Evolutionary conservation across 164 flowering plant species (phyloP).

Genomic region (Chloranthus sessilifolius): DNA sequence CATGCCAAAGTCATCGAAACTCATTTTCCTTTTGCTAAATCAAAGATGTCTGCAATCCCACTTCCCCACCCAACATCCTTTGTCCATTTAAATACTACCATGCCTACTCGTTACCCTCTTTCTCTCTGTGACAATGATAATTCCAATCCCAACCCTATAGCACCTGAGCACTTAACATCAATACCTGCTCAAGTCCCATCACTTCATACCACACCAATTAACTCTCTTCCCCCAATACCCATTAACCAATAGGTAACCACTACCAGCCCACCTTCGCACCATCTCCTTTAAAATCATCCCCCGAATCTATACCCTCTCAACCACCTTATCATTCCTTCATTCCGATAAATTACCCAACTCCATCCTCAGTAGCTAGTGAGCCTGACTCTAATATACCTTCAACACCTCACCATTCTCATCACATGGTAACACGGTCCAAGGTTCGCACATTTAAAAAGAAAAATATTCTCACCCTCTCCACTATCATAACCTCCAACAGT

Average conservation of each 20-base stretch:
- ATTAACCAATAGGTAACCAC: not conserved
- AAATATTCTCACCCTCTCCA: too few species aligned
- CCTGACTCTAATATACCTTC: not conserved
- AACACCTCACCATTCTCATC: not conserved
- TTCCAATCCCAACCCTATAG: not conserved
- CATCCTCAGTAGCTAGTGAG: not conserved
- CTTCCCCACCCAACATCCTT: not conserved
- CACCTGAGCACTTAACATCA: not conserved
- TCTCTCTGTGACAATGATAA: not conserved
- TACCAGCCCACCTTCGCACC: not conserved
- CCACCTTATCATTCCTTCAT: not conserved
- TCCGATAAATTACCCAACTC: not conserved
- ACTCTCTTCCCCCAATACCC: not conserved
- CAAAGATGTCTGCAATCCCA: not conserved
- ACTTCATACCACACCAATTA: not conserved
- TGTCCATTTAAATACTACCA: not conserved
- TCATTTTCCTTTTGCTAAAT: not conserved
- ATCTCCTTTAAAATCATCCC: not conserved
- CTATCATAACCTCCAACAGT: too few species aligned
- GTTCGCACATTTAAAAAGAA: too few species aligned
- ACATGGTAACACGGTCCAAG: not conserved
- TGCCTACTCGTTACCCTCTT: not conserved
- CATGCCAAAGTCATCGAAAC: not conserved
- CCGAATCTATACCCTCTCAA: not conserved
- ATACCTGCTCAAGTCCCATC: not conserved